Evolutionary conservation across 108 stramenopile species (phyloP).

Genomic region (Cyclotella baltica): DNA sequence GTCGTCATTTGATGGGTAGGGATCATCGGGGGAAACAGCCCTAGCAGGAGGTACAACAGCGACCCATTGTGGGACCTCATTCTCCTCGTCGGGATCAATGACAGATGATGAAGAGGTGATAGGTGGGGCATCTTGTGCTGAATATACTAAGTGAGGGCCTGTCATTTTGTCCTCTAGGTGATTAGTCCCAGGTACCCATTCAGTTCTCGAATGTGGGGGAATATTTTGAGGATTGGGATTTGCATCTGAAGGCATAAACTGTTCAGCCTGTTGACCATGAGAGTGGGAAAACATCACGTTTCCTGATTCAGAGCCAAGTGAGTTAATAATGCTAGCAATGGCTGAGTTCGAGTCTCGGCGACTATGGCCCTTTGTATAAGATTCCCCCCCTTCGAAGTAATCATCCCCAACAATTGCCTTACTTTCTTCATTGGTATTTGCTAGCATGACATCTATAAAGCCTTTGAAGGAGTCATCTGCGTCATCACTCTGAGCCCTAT

Average conservation of each 20-base stretch:
- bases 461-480: not conserved
- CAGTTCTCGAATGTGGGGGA: not conserved
- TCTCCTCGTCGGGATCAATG: slow-evolving; percentile 1
- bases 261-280: not conserved
- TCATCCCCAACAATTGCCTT: too few species aligned
- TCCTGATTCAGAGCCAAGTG: not conserved
- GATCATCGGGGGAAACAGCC: not conserved
- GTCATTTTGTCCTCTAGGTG: not conserved
- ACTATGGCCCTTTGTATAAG: not conserved
- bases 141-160: not conserved
- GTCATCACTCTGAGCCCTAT: not conserved
- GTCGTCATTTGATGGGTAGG: not conserved
- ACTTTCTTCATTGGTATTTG: not conserved
- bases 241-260: not conserved
- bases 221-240: not conserved
- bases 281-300: not conserved
- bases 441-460: not conserved
- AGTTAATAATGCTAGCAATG: not conserved
- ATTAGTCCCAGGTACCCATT: slow-evolving; percentile 1
- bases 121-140: not conserved
- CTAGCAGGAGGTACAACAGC: not conserved
- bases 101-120: not conserved
- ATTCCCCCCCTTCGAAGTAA: not conserved
- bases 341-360: not conserved
- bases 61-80: not conserved